A percentile compares a stretch with the other conserved stretches of the same genome.
phyloP scores from a whole-genome alignment of 306 rosid species.

The Cucumis hystrix region DNA sequence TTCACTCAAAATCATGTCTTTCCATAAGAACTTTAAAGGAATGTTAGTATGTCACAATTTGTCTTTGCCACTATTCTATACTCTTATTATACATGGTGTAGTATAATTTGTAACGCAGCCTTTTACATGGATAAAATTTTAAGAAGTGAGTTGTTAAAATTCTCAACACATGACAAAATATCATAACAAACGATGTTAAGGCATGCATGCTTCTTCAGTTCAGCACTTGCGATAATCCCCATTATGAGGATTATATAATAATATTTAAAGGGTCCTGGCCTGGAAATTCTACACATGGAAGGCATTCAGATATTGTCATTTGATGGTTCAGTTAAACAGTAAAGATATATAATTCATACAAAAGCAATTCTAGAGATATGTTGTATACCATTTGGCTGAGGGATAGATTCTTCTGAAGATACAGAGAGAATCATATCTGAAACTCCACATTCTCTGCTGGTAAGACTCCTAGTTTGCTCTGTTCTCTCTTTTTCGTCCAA shows the following conservation, averaged over 20 bases:
- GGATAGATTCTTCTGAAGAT: constrained; percentile 18
- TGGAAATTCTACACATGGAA: background rate
- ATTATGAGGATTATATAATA: background rate
- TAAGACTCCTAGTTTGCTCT: constrained; percentile 13
- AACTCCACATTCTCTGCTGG: constrained; percentile 14
- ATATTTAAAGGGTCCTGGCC: background rate
- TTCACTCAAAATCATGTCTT: background rate
- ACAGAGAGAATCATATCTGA: constrained; percentile 13
- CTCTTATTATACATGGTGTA: background rate
- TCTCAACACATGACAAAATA: background rate
- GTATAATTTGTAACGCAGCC: background rate
- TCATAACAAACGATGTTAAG: background rate
- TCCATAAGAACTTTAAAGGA: background rate
- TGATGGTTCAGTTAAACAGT: background rate
- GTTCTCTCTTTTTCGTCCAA: constrained; percentile 18
- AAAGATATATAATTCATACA: background rate
- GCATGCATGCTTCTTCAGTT: background rate
- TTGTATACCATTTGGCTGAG: constrained; percentile 38
- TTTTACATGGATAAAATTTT: background rate
- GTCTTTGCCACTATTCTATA: background rate
- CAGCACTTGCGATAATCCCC: background rate
- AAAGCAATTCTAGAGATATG: constrained; percentile 3
- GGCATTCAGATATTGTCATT: background rate
- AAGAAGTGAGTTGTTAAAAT: background rate
- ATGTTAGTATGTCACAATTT: background rate